These are phyloP conservation scores for Blastocystis sp. DNA, from an alignment of 352 stramenopile species.

Conservation along the genomic window DNA sequence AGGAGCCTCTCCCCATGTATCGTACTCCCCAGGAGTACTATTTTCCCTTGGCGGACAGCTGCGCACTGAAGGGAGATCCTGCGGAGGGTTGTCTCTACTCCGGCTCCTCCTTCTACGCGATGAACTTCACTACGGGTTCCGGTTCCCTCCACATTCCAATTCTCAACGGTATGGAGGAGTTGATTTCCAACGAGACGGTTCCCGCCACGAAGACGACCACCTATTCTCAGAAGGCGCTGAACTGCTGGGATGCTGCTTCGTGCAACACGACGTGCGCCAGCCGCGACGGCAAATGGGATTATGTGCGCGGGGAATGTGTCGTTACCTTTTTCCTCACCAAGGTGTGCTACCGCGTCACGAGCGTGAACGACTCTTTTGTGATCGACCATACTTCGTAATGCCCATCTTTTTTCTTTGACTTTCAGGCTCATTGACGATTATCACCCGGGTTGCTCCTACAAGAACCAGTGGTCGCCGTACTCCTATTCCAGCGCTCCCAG, in stretches of 20 bases:
- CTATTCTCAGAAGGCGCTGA: background rate
- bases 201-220: background rate
- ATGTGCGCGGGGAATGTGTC: background rate
- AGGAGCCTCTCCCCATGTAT: background rate
- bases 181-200: background rate
- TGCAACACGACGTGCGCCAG: background rate
- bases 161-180: background rate
- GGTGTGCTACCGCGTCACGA: constrained; percentile 19
- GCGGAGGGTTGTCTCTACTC: background rate
- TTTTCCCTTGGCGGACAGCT: constrained; percentile 28
- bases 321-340: background rate
- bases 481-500: background rate
- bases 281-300: background rate
- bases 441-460: constrained; percentile 18
- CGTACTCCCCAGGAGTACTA: background rate
- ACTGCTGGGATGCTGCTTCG: constrained; percentile 16
- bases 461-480: constrained; percentile 18
- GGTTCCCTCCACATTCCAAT: background rate
- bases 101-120: background rate
- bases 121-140: background rate
- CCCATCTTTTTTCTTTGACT: background rate
- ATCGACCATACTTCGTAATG: background rate
- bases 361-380: background rate
- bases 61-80: constrained; percentile 1
- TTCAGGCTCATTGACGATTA: background rate